phyloP scores from a whole-genome alignment of 352 stramenopile genomes.

The Phytophthora rubi region DNA sequence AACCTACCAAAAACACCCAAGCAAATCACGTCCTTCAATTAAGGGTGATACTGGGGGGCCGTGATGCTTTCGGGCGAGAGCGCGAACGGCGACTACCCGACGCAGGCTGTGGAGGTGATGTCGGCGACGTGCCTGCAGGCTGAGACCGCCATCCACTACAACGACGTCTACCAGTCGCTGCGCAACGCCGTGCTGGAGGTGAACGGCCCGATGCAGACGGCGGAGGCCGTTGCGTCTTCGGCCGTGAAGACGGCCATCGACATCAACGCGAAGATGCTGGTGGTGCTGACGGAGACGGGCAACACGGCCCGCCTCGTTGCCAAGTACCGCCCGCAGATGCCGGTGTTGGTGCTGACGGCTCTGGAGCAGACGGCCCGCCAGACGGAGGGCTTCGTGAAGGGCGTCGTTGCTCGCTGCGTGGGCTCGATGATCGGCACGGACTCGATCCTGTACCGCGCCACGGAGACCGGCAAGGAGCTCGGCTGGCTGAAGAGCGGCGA shows the following conservation, averaged over 20 bases:
- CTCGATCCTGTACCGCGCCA: conserved; percentile 85
- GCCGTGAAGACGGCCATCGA: conserved; percentile 97
- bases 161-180: conserved; percentile 76
- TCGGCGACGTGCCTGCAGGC: conserved; percentile 88
- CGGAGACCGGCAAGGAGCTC: conserved; percentile 80
- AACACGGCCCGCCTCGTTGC: conserved; percentile 92
- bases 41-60: too few species aligned
- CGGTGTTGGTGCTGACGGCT: conserved; percentile 53
- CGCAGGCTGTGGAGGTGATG: conserved; percentile 95
- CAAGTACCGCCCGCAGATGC: conserved; percentile 92
- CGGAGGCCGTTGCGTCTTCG: conserved; percentile 95
- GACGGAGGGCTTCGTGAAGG: conserved; percentile 61
- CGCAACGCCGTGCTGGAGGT: conserved; percentile 65
- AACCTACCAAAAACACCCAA: too few species aligned
- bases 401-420: conserved; percentile 64
- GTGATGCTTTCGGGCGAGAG: conserved; percentile 99
- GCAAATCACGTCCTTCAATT: too few species aligned
- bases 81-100: conserved; percentile 95
- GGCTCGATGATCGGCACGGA: conserved; percentile 88
- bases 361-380: conserved; percentile 50
- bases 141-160: conserved; percentile 88
- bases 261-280: conserved; percentile 94
- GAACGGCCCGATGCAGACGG: conserved; percentile 62
- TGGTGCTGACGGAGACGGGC: conserved; percentile 95
- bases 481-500: conserved; percentile 89